Evolutionary conservation across 441 rosid species (phyloP).

Genomic region (Viola pubescens): DNA sequence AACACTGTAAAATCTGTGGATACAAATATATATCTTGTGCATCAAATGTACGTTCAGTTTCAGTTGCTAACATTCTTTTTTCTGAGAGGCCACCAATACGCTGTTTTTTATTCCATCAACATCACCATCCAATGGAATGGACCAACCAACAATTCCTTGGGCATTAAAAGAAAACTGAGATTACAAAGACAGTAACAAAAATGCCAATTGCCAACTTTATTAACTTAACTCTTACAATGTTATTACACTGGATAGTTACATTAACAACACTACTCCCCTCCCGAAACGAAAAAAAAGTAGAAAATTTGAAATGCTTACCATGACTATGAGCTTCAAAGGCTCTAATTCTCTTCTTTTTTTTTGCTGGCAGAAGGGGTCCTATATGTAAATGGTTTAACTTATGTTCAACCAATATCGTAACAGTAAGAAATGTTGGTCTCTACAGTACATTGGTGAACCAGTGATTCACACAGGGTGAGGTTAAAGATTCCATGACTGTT

Average conservation of each 20-base stretch:
- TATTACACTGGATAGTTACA: constrained; percentile 1
- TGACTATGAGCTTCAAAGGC: constrained; percentile 7
- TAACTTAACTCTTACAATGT: constrained; percentile 3
- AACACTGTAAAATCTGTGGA: constrained; percentile 19
- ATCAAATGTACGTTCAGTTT: too few species aligned
- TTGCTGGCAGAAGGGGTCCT: constrained; percentile 1
- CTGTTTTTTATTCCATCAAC: too few species aligned
- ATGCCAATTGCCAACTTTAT: neutral
- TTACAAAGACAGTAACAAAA: neutral
- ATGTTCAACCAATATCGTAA: constrained; percentile 37
- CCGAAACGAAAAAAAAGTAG: too few species aligned
- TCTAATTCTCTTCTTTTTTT: constrained; percentile 2
- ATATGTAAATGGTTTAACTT: constrained; percentile 38
- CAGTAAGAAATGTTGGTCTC: constrained; percentile 5
- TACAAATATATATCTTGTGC: too few species aligned
- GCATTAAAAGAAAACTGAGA: neutral
- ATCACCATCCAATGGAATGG: too few species aligned
- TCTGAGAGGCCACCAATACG: too few species aligned
- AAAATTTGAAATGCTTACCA: constrained; percentile 5
- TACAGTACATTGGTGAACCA: constrained; percentile 32
- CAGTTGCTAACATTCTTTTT: too few species aligned
- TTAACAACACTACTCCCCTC: too few species aligned
- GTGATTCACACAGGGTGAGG: constrained; percentile 33
- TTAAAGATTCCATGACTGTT: neutral
- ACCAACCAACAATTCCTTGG: too few species aligned